These are phyloP conservation scores for Thalassiosira hispida DNA, from an alignment of 352 stramenopile species.

Conservation along the genomic window DNA sequence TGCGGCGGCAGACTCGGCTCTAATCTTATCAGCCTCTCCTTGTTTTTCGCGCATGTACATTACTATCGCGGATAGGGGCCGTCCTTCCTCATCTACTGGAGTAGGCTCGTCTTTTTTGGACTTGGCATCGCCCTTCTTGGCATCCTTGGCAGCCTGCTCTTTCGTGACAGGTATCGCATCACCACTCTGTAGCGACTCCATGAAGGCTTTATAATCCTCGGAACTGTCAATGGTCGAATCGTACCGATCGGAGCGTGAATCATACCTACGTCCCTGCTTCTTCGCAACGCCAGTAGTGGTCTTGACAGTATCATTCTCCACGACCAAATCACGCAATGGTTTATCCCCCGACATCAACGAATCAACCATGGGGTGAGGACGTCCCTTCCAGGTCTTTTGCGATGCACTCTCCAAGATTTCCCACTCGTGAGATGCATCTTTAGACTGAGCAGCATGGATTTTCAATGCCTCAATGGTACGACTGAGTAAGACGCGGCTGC, in stretches of 20 bases:
- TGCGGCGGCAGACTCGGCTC: conserved; percentile 37
- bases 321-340: conserved; percentile 22
- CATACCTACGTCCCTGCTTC: background rate
- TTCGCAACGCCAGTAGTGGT: background rate
- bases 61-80: conserved; percentile 50
- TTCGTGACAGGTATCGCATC: conserved; percentile 13
- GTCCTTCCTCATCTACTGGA: conserved; percentile 50
- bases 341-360: conserved; percentile 7
- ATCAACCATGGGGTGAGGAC: conserved; percentile 23
- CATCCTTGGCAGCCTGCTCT: conserved; percentile 1
- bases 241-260: conserved; percentile 42
- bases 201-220: conserved; percentile 55
- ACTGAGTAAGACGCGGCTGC: conserved; percentile 39
- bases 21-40: conserved; percentile 30
- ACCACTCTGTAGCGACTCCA: conserved; percentile 19
- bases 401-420: conserved; percentile 45
- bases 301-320: conserved; percentile 10
- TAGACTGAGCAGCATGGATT: conserved; percentile 14
- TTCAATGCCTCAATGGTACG: conserved; percentile 50
- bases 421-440: conserved; percentile 16
- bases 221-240: conserved; percentile 56
- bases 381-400: conserved; percentile 56
- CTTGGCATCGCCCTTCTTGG: background rate
- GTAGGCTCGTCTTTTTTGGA: no score
- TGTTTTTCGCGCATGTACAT: conserved; percentile 42